These are phyloP conservation scores for Acanthamoeba royreba DNA, from an alignment of 208 protist species.

Conservation along the genomic window DNA sequence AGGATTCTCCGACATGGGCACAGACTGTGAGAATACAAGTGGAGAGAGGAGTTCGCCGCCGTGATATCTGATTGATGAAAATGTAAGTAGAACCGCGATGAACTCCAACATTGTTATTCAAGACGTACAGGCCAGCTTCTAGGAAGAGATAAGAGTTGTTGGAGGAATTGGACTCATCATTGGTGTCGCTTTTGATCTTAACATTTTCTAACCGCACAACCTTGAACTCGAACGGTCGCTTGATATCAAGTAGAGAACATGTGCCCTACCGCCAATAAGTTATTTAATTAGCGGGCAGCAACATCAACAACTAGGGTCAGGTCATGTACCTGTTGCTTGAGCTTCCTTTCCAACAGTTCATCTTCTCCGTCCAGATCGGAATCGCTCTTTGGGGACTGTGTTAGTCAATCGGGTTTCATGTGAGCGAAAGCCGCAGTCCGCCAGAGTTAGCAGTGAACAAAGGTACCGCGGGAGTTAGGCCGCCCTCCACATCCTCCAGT, in stretches of 20 bases:
- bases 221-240: conserved; percentile 41
- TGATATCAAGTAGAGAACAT: background rate
- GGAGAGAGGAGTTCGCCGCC: background rate
- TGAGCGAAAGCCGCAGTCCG: too few relatives aligned
- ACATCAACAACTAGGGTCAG: too few relatives aligned
- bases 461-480: background rate
- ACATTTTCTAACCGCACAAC: background rate
- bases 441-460: too few relatives aligned
- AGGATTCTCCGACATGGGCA: background rate
- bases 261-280: background rate
- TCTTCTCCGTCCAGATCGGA: background rate
- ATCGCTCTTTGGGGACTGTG: too few relatives aligned
- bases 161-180: background rate
- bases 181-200: background rate
- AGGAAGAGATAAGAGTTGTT: conserved; percentile 30
- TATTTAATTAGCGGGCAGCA: too few relatives aligned
- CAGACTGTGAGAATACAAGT: background rate
- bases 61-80: background rate
- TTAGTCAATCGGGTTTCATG: too few relatives aligned
- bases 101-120: too few relatives aligned
- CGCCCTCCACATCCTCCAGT: background rate
- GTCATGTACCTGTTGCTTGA: conserved; percentile 17
- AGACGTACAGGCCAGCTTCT: background rate
- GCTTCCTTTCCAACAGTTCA: background rate
- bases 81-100: too few relatives aligned